Evolutionary conservation across 495 filamentous ascomycete species (phyloP).

Genomic region (Penicillium bovifimosum): DNA sequence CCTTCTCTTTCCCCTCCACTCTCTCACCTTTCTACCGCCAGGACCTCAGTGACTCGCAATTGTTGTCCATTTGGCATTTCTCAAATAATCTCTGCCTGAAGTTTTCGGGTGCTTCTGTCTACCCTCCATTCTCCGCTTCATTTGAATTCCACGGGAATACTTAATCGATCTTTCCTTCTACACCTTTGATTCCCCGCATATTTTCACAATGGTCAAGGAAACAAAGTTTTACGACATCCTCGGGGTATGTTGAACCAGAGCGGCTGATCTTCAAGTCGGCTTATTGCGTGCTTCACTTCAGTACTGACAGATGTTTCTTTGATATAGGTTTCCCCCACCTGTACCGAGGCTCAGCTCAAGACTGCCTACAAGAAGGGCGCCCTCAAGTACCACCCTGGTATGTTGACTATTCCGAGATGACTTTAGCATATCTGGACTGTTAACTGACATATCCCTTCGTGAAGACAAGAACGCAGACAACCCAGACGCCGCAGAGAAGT

Average conservation of each 20-base stretch:
- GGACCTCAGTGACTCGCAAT: slow-evolving; percentile 7
- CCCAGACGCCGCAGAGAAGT: slow-evolving; percentile 90
- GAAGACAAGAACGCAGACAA: slow-evolving; percentile 94
- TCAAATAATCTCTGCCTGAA: slow-evolving; percentile 2
- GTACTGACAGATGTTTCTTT: slow-evolving; percentile 23
- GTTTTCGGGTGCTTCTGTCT: slow-evolving; percentile 3
- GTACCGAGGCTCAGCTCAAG: slow-evolving; percentile 74
- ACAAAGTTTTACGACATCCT: slow-evolving; percentile 81
- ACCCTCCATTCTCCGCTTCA: slow-evolving; percentile 2
- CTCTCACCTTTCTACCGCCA: slow-evolving; percentile 10
- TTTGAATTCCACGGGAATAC: slow-evolving; percentile 1
- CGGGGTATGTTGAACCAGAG: slow-evolving; percentile 57
- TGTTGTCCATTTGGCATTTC: slow-evolving; percentile 8
- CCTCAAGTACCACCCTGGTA: slow-evolving; percentile 88
- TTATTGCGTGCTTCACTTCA: neutral
- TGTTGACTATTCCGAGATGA: slow-evolving; percentile 11
- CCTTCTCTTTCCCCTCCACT: slow-evolving; percentile 8
- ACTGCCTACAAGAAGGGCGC: slow-evolving; percentile 88
- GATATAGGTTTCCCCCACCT: slow-evolving; percentile 62
- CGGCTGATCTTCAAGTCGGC: neutral
- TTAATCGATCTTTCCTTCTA: slow-evolving; percentile 10
- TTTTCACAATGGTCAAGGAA: slow-evolving; percentile 77
- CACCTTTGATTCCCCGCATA: slow-evolving; percentile 14
- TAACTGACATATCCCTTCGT: slow-evolving; percentile 4
- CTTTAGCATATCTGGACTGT: neutral